These are phyloP conservation scores for Scolecobasidium constrictum DNA, from an alignment of 2,329 filamentous ascomycete species.

Conservation along the genomic window DNA sequence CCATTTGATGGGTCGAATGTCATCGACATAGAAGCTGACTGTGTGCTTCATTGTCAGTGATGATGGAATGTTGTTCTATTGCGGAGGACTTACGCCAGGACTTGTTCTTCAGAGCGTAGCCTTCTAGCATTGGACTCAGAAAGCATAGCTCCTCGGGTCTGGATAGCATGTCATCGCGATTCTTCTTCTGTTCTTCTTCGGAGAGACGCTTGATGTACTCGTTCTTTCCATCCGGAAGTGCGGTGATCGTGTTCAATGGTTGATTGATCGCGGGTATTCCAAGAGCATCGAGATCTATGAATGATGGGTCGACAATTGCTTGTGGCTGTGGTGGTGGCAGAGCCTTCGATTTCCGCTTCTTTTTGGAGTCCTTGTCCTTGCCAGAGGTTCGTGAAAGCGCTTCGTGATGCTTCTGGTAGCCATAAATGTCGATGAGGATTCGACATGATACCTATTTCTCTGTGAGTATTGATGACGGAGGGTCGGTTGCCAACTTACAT, in stretches of 20 bases:
- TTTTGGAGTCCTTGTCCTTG: slow-evolving; percentile 1
- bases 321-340: not conserved
- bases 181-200: slow-evolving; percentile 25
- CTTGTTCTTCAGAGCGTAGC: slow-evolving; percentile 38
- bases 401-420: slow-evolving; percentile 26
- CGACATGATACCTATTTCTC: not conserved
- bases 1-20: slow-evolving; percentile 33
- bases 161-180: slow-evolving; percentile 30
- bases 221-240: slow-evolving; percentile 11
- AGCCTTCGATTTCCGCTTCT: not conserved
- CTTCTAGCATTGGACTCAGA: slow-evolving; percentile 31
- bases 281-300: not conserved
- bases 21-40: slow-evolving; percentile 24
- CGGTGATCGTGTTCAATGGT: not conserved
- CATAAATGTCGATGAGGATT: slow-evolving; percentile 30
- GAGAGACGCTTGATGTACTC: slow-evolving; percentile 17
- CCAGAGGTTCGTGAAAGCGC: not conserved
- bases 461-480: not conserved
- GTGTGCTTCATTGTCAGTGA: not conserved
- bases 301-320: no score
- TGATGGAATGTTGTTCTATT: not conserved
- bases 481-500: not conserved
- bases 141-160: slow-evolving; percentile 29
- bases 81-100: slow-evolving; percentile 29
- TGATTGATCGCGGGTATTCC: not conserved